Evolutionary conservation across 164 flowering plant species (phyloP), one percentile per base, ranked within the genome.

Genomic region (Umbellularia californica): DNA sequence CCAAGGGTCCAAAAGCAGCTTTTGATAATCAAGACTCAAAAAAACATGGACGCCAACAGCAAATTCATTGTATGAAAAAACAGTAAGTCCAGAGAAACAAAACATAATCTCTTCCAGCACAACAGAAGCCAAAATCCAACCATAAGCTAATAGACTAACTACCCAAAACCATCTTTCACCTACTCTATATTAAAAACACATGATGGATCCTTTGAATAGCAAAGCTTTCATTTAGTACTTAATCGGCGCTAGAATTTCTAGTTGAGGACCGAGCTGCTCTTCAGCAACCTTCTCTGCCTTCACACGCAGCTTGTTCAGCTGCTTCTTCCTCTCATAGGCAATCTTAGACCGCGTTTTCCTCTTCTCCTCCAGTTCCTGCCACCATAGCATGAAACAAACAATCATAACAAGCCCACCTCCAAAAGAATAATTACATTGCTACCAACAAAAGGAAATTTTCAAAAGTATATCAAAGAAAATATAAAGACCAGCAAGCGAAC

Each of bases 221-320:
- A 58, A 27, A 71, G 52, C 35, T 55, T 63, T 24, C 63, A 25
- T 52, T 58, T 77, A 94, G 74, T 94, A 94, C 74, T 84, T 91
- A 68, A 90, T 77, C 2, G 96, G 82, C 20, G 91, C 85, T 78
- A 94, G 80, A 63, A 91, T 72, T 1, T 87, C 97, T n/a, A 92
- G 81, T 70, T 94, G 87, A 20, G 93, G 22, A 20, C 97, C 98
- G 30, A 90, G 93, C 79, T 88, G 86, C 83, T 88, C 94, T 72
- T 91, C 96, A 0, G 89, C 98, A 64, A 76, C 73, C 86, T 87
- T 89, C 88, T 90, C 97, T 6, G 98, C 98, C 81, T 89, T 86
- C 23, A 83, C 79, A 74, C 93, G 87, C 33, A 94, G 80, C 75
- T 89, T 92, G 10, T 65, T 80, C 66, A 92, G 68, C 71, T 90